These are phyloP conservation scores for Solanum sparsipilum DNA, from an alignment of 257 asterid genomes.

Conservation along the genomic window DNA sequence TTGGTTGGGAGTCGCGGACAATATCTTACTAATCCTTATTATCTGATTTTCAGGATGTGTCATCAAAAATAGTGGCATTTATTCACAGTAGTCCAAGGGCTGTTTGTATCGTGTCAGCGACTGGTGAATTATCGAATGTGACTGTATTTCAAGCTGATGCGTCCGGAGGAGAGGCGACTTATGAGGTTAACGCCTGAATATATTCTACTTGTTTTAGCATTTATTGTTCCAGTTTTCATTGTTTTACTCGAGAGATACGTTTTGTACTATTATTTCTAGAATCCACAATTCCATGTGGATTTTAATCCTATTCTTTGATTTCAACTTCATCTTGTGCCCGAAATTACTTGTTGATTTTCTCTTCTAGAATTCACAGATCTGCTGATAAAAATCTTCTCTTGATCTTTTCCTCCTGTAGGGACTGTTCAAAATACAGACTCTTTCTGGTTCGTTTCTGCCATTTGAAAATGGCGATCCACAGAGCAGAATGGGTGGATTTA, in stretches of 20 bases:
- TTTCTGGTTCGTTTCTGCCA: constrained; percentile 45
- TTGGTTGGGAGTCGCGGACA: background rate
- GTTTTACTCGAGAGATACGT: background rate
- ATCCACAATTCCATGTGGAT: background rate
- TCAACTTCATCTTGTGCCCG: background rate
- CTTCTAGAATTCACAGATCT: background rate
- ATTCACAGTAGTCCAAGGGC: background rate
- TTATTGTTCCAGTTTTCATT: background rate
- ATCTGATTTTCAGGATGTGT: background rate
- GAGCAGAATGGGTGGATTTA: constrained; percentile 42
- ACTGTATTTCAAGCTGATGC: background rate
- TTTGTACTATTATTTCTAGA: background rate
- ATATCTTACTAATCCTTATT: background rate
- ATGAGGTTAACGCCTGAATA: background rate
- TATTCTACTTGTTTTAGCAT: background rate
- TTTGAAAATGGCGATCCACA: constrained; percentile 38
- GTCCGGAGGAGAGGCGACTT: background rate
- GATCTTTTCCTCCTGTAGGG: constrained; percentile 18
- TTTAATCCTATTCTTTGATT: background rate
- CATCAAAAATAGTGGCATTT: background rate
- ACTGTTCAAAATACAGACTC: constrained; percentile 39
- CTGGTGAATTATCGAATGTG: background rate
- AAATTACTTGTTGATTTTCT: background rate
- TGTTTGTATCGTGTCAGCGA: background rate
- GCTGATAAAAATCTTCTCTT: background rate